phyloP scores from a whole-genome alignment of 2,329 filamentous ascomycete genomes.

The Trichophaea hybrida region DNA sequence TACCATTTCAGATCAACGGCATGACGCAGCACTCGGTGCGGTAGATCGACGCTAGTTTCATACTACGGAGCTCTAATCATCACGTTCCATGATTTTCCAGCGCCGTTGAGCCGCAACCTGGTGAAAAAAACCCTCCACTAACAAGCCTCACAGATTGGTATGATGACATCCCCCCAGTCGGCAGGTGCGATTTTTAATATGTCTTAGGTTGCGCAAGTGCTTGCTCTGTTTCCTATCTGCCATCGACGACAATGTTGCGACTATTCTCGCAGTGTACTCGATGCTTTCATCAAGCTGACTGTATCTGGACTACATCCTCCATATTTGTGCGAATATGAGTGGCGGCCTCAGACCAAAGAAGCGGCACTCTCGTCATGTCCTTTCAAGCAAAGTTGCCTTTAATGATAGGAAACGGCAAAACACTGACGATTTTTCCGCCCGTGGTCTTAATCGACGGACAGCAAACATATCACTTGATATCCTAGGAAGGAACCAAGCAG shows the following conservation, averaged over 20 bases:
- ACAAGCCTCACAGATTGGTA: no score
- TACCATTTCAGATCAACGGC: no score
- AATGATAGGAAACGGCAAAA: constrained; percentile 10
- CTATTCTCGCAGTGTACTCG: not conserved
- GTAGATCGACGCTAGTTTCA: not conserved
- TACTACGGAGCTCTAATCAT: not conserved
- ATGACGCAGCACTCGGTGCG: not conserved
- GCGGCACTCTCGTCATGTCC: constrained; percentile 18
- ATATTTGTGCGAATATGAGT: not conserved
- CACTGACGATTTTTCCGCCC: constrained; percentile 2
- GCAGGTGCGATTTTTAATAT: no score
- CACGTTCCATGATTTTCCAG: no score
- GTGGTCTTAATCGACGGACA: constrained; percentile 2
- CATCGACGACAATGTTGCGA: not conserved
- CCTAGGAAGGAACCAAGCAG: not conserved
- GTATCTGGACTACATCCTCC: not conserved
- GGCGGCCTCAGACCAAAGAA: not conserved
- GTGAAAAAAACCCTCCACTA: no score
- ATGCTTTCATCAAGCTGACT: not conserved
- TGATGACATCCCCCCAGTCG: no score
- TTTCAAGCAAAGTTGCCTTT: constrained; percentile 24
- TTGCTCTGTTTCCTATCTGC: not conserved
- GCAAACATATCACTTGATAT: constrained; percentile 3
- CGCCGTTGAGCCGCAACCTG: no score
- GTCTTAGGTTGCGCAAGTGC: no score